Evolutionary conservation across 208 protist genomes (phyloP).

Genomic region (Crithidia sp.): DNA sequence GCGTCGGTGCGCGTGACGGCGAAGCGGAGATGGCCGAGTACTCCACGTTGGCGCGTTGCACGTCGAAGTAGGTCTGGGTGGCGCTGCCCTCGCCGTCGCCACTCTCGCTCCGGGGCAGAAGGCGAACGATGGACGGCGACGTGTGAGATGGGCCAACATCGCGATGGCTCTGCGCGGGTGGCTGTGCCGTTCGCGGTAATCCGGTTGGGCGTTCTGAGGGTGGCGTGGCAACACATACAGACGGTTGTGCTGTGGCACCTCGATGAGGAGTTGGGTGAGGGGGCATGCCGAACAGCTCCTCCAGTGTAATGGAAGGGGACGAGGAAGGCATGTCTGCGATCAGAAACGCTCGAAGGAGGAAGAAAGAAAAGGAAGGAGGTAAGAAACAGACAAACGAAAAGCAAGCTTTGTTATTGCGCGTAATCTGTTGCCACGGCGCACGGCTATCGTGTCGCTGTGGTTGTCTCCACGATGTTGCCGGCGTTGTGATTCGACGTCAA

Average conservation of each 20-base stretch:
- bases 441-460: too few relatives aligned
- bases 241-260: not conserved
- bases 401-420: too few relatives aligned
- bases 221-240: too few relatives aligned
- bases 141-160: not conserved
- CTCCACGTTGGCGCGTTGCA: constrained; percentile 7
- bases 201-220: too few relatives aligned
- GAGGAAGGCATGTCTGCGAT: constrained; percentile 1
- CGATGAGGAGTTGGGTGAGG: not conserved
- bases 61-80: not conserved
- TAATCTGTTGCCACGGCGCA: too few relatives aligned
- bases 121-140: not conserved
- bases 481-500: too few relatives aligned
- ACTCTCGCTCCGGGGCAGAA: not conserved
- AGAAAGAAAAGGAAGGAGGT: not conserved
- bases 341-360: not conserved
- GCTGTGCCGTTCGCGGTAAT: not conserved
- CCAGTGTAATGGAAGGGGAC: constrained; percentile 1
- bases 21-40: constrained; percentile 8
- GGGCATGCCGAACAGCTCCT: constrained; percentile 11
- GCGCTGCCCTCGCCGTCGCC: not conserved
- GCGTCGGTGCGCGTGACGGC: not conserved
- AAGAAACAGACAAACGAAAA: not conserved
- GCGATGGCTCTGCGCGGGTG: not conserved
- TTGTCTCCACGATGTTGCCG: too few relatives aligned